Evolutionary conservation across 441 rosid genomes (phyloP).

Genomic region (Populus hybrid): DNA sequence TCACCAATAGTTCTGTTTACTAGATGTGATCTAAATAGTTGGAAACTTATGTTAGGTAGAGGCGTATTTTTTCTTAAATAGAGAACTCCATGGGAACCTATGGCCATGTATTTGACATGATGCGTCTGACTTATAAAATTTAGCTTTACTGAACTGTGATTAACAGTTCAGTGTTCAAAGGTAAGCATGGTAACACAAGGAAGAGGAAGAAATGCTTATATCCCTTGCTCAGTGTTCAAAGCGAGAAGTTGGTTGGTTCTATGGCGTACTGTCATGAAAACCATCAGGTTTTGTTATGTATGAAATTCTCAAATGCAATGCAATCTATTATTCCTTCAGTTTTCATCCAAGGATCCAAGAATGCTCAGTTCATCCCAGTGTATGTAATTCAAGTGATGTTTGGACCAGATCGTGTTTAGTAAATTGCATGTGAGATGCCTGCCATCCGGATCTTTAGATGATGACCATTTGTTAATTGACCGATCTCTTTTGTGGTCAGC

Average conservation of each 20-base stretch:
- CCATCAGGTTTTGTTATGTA: background rate
- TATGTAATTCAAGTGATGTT: background rate
- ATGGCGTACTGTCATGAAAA: background rate
- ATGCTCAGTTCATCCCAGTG: background rate
- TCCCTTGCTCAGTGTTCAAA: background rate
- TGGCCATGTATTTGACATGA: conserved; percentile 3
- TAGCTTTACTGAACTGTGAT: background rate
- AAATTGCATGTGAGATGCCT: background rate
- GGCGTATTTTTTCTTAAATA: background rate
- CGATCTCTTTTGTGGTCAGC: background rate
- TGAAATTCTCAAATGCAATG: background rate
- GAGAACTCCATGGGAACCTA: background rate
- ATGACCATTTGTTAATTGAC: background rate
- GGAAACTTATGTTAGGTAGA: background rate
- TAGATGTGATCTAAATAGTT: background rate
- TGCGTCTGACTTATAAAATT: background rate
- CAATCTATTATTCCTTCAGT: background rate
- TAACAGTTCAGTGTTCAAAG: background rate
- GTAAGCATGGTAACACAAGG: background rate
- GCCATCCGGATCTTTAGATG: background rate
- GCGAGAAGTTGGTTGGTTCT: background rate
- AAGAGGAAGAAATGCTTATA: background rate
- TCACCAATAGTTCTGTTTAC: background rate
- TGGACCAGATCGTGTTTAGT: background rate
- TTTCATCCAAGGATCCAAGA: background rate